These are phyloP conservation scores for Diaporthe amygdali DNA, from an alignment of 2,329 filamentous ascomycete genomes.

Conservation along the genomic window DNA sequence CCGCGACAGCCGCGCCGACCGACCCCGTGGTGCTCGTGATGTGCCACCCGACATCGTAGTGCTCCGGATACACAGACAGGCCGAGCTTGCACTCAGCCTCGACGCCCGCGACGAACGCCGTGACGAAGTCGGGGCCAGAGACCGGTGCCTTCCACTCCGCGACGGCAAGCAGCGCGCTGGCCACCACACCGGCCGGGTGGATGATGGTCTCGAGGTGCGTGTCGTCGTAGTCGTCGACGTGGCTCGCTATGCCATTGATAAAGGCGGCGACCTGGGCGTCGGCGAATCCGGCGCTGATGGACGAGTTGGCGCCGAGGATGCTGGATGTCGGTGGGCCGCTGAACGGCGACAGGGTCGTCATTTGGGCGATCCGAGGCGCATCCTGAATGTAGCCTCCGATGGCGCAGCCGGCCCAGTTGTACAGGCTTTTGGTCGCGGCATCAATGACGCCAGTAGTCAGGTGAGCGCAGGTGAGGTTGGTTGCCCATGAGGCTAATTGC, in stretches of 20 bases:
- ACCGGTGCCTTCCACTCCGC: slow-evolving; percentile 46
- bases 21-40: slow-evolving; percentile 58
- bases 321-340: slow-evolving; percentile 38
- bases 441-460: slow-evolving; percentile 46
- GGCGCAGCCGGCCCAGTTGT: slow-evolving; percentile 60
- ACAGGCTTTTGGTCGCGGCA: slow-evolving; percentile 52
- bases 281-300: slow-evolving; percentile 27
- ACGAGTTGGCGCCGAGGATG: slow-evolving; percentile 38
- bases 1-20: slow-evolving; percentile 57
- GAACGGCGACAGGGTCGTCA: slow-evolving; percentile 25
- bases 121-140: slow-evolving; percentile 52
- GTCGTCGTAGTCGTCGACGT: slow-evolving; percentile 63
- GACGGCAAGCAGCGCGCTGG: slow-evolving; percentile 53
- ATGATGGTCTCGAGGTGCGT: slow-evolving; percentile 62
- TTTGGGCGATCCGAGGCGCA: slow-evolving; percentile 41
- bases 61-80: slow-evolving; percentile 55
- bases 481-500: slow-evolving; percentile 53
- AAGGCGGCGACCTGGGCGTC: slow-evolving; percentile 56
- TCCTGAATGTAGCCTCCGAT: slow-evolving; percentile 54
- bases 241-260: slow-evolving; percentile 59
- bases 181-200: slow-evolving; percentile 57
- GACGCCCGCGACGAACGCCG: slow-evolving; percentile 55
- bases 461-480: slow-evolving; percentile 43
- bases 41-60: slow-evolving; percentile 63
- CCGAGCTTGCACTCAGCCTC: slow-evolving; percentile 59